Base-by-base conservation (phyloP, 495 filamentous ascomycete genomes). In the Cryomyces minteri region DNA sequence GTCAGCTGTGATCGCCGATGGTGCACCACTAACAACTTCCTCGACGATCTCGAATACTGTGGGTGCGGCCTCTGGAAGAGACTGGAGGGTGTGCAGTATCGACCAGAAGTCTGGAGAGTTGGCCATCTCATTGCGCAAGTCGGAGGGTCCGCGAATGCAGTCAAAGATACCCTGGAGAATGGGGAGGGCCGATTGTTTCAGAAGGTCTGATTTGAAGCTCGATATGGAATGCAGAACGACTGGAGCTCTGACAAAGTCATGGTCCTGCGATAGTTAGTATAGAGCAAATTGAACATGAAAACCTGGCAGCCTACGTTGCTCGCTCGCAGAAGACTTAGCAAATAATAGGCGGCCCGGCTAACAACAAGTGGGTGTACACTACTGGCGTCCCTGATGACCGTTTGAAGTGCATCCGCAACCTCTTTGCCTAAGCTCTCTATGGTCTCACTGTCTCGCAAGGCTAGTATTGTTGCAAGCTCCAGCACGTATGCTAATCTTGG, bases 101-200 rank as follows among this genome's bases (percentile, higher is more conserved):
- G 84, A 80, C 90, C 90, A 99, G 61, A 99, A 95, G 53, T 99
- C 92, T 1, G 90, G 90, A 29, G 88, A 94, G 14, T 84, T 87
- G 55, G 88, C 87, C 49, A 96, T 84, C 62, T 95, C 88, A 50
- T 80, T 94, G 46, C 84, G 74, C 18, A 99, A 70, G 28, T 78
- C 76, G 29, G 75, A 75, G 0, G 82, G 73, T 46, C 82, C 73
- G 41, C 77, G 74, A 47, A 88, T 77, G 54, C 90, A 96, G 14
- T 80, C 67, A 30, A 74, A 71, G 10, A 99, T 65, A 3, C 90
- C 88, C 54, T 82, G 79, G 30, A 94, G 65, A 1, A 86, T 72
- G 0, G 84, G 70, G 28, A 70, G 66, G 4, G 87, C 81, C 1
- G 84, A 77, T 54, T 80, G 83, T 43, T 82, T 75, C 36, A 95